Base-by-base conservation (phyloP, 225 moss, liverwort and hornwort species). In the Lunularia cruciata region DNA sequence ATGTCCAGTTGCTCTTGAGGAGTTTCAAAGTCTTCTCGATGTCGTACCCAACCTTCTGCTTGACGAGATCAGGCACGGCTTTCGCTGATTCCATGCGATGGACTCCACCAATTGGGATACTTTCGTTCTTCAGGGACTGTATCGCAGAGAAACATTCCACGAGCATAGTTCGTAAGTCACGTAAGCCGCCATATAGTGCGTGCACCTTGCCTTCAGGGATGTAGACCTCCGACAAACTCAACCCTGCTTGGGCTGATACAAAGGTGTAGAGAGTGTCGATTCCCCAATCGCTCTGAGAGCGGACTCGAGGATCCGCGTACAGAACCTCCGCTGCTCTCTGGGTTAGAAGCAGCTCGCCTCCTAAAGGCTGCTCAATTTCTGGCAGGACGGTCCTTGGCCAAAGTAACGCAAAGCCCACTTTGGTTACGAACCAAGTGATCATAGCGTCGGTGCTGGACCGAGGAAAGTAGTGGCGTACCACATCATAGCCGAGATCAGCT, bases 391-490 rank as follows among this genome's bases (percentile, higher is more conserved):
- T 70, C 8, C 65, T 71, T 0, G 84, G 84, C 84, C 84, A 84
- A 20, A 84, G 52, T 35, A 84, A 61, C 14, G 84, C 84, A 40
- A 84, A 81, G 0, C 81, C 84, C 4, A 81, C 34, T 22, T 84
- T 84, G 0, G 84, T 84, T 5, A 84, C 81, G 32, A 84, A 74
- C 84, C 84, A 84, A 14, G 84, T 84, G 67, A 84, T 81, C 81
- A 84, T 84, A 40, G 81, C 84, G 45, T 84, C 84, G 2, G 84
- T 84, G 68, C 75, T 81, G 27, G 77, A 77, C 27, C 81, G 68
- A 2, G 84, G 84, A 35, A 81, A 84, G 65, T 77, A 84, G 54
- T 84, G 84, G 23, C 84, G 84, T 3, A 84, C 77, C 3, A 84
- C 69, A 69, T 84, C 84, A 22, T 77, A 78, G 40, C 74, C 81